Base-by-base conservation (phyloP, 2,329 filamentous ascomycete species). In the Fusarium coffeatum region DNA sequence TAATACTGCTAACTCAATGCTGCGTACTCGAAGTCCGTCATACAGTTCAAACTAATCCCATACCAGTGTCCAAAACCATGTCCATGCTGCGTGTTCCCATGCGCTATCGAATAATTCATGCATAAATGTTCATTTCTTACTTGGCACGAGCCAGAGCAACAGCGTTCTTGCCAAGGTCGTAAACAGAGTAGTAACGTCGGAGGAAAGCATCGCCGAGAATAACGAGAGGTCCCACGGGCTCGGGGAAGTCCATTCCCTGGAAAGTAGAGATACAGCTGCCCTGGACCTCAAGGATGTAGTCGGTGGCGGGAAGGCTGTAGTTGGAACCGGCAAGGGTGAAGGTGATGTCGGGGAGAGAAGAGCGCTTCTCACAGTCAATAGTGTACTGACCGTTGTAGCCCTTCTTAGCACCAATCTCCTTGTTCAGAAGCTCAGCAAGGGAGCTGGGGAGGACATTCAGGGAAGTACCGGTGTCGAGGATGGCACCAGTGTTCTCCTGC, bases 381-480 rank as follows among this genome's bases (percentile, higher is more conserved):
- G 90, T 92, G 88, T 98, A 99, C 85, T 99, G 96, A 76, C 96
- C 96, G 81, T 95, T 97, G 86, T 91, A 99, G 67, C 92, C 89
- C 90, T 98, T 99, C 90, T 97, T 98, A 74, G 96, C 96, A 71
- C 96, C 96, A 70, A 99, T 98, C 86, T 98, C 91, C 83, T 92
- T 91, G 89, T 99, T 99, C 84, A 99, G 87, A 71, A 99, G 92
- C 86, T 98, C 96, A 62, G 96, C 95, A 74, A 98, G 88, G 77
- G 93, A 91, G 75, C 89, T 92, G 76, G 96, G 96, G 61, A 99
- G 92, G 76, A 95, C 94, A 83, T 98, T 98, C 80, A 99, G 90
- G 49, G 97, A 99, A 79, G 96, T 99, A 77, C 96, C 96, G 59
- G 96, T 99, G 87, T 99, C 96, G 66, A 99, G 92, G 72, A 99